Conservation (phyloP, 768 basidiomycete species). For the Myochromella boudieri region DNA sequence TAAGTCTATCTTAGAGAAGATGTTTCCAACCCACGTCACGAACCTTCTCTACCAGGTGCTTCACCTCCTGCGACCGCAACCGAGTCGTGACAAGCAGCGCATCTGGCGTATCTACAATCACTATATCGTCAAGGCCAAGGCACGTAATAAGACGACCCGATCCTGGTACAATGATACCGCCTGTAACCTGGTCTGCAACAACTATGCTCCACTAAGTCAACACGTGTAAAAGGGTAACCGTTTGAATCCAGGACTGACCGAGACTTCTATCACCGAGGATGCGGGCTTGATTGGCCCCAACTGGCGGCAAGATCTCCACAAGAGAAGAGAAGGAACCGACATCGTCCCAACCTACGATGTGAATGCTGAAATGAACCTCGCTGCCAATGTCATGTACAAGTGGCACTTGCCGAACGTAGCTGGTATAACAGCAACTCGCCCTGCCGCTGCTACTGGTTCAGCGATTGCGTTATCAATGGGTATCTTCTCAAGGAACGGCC, state of each 20-base stretch:
- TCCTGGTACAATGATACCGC: constrained; percentile 85
- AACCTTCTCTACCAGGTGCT: constrained; percentile 80
- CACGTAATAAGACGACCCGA: constrained; percentile 82
- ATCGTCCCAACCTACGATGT: constrained; percentile 79
- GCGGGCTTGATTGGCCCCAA: constrained; percentile 82
- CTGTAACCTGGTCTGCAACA: constrained; percentile 87
- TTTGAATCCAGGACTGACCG: constrained; percentile 42
- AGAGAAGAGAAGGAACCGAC: constrained; percentile 91
- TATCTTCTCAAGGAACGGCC: constrained; percentile 81
- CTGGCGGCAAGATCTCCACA: constrained; percentile 81
- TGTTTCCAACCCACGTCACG: constrained; percentile 74
- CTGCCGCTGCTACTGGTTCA: constrained; percentile 77
- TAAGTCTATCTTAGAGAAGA: constrained; percentile 44
- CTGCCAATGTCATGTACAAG: not conserved
- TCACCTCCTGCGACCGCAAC: constrained; percentile 87
- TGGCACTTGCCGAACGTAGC: constrained; percentile 76
- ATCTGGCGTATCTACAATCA: constrained; percentile 91
- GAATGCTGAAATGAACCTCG: not conserved
- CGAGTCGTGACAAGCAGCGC: constrained; percentile 86
- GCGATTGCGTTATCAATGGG: constrained; percentile 89
- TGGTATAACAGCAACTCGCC: constrained; percentile 84
- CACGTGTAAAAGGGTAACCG: not conserved
- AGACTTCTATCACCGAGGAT: constrained; percentile 74
- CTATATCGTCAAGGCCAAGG: constrained; percentile 84
- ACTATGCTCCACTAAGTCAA: constrained; percentile 43